Evolutionary conservation across 306 rosid species (phyloP).

Genomic region (Citrullus amarus): DNA sequence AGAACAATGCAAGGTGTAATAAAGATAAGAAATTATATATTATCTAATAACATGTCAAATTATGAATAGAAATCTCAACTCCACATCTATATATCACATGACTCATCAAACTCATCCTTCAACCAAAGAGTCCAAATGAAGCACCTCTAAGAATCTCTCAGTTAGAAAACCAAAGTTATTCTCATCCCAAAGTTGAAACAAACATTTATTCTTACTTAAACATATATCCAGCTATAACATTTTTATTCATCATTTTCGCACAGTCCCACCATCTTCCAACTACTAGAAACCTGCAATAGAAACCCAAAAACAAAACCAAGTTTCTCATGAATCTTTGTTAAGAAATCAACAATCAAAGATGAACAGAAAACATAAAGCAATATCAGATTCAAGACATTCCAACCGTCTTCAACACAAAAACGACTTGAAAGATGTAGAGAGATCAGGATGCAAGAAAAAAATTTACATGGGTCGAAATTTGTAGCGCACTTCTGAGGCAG

Average conservation of each 20-base stretch:
- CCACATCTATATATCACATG: neutral
- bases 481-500: constrained; percentile 60
- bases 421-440: neutral
- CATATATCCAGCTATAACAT: neutral
- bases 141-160: neutral
- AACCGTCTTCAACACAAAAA: neutral
- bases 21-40: no score
- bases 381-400: no score
- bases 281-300: constrained; percentile 2
- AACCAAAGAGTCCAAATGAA: neutral
- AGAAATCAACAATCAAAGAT: no score
- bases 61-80: neutral
- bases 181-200: neutral
- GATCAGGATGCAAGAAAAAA: neutral
- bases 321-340: neutral
- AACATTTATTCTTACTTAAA: neutral
- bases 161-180: neutral
- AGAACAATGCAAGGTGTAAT: neutral
- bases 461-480: constrained; percentile 61
- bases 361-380: no score
- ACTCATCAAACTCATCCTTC: neutral
- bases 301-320: neutral
- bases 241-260: neutral
- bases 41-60: neutral
- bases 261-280: neutral